phyloP scores from a whole-genome alignment of 2,329 filamentous ascomycete species.

The Fusarium floridanum region DNA sequence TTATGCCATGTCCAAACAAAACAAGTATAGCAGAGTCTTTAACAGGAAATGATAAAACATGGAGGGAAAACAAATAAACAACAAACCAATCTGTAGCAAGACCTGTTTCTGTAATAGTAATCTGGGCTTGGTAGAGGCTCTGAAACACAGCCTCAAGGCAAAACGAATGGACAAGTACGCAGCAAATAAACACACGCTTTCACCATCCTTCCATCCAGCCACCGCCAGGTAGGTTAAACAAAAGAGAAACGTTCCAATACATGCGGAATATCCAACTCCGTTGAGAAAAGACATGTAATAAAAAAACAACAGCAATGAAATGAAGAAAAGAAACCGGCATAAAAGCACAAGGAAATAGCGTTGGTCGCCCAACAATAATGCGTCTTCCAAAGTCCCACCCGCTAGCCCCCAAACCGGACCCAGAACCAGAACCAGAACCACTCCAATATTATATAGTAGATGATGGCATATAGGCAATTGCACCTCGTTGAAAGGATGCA shows the following conservation, averaged over 20 bases:
- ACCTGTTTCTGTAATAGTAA: slow-evolving; percentile 28
- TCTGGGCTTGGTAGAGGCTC: slow-evolving; percentile 16
- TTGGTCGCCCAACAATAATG: slow-evolving; percentile 47
- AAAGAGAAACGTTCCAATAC: slow-evolving; percentile 16
- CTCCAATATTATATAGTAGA: slow-evolving; percentile 42
- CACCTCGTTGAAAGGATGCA: not conserved
- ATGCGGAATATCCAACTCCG: slow-evolving; percentile 36
- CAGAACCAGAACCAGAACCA: slow-evolving; percentile 33
- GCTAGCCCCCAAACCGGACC: slow-evolving; percentile 34
- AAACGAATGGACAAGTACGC: slow-evolving; percentile 11
- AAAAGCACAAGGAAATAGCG: slow-evolving; percentile 33
- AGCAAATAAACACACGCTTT: slow-evolving; percentile 35
- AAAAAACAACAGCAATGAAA: slow-evolving; percentile 28
- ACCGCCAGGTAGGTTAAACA: not conserved
- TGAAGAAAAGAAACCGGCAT: slow-evolving; percentile 16
- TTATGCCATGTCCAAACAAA: slow-evolving; percentile 23
- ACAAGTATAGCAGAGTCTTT: not conserved
- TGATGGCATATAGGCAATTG: slow-evolving; percentile 9
- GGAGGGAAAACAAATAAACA: slow-evolving; percentile 13
- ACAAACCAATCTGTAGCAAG: slow-evolving; percentile 26
- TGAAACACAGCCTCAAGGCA: slow-evolving; percentile 13
- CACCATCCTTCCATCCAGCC: slow-evolving; percentile 19
- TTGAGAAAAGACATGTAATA: slow-evolving; percentile 14
- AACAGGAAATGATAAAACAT: slow-evolving; percentile 5
- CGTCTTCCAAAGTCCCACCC: slow-evolving; percentile 45